phyloP scores from a whole-genome alignment of 768 basidiomycete genomes.

The Amanita polypyramis region DNA sequence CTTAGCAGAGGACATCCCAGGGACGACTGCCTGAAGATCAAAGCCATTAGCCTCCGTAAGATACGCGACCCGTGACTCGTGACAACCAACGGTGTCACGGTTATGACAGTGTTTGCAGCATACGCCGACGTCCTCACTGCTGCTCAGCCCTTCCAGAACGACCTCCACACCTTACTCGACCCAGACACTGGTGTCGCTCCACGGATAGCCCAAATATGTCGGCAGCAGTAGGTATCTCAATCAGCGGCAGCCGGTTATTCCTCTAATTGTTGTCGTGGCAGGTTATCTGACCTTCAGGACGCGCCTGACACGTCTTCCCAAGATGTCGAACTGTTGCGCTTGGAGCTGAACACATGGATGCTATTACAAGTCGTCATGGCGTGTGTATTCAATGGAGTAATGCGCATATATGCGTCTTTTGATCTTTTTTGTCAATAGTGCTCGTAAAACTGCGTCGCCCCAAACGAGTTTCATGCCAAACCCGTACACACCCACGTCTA shows the following conservation, averaged over 20 bases:
- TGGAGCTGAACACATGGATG: conserved; percentile 79
- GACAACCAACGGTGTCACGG: conserved; percentile 2
- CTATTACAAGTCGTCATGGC: conserved; percentile 71
- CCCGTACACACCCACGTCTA: conserved; percentile 73
- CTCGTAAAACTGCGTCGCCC: conserved; percentile 53
- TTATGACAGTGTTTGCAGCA: conserved; percentile 39
- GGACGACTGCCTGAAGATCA: too few relatives aligned
- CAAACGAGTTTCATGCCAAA: conserved; percentile 33
- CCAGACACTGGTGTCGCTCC: conserved; percentile 66
- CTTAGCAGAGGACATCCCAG: too few relatives aligned
- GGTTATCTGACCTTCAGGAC: neutral
- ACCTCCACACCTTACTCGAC: conserved; percentile 52
- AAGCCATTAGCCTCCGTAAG: too few relatives aligned
- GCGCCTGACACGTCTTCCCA: conserved; percentile 3
- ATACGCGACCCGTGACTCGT: too few relatives aligned
- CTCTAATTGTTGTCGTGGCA: neutral
- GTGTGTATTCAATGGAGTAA: conserved; percentile 28
- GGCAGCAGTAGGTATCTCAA: conserved; percentile 40
- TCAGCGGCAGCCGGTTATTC: neutral
- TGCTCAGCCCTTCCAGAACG: conserved; percentile 44
- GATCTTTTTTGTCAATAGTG: conserved; percentile 24
- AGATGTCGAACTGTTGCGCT: conserved; percentile 41
- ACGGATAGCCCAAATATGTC: conserved; percentile 39
- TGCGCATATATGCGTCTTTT: neutral
- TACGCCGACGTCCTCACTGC: conserved; percentile 58